Evolutionary conservation across 371 early-diverging fungal species (phyloP), one percentile per base, ranked within the genome.

Genomic region (Mortierella sp.): DNA sequence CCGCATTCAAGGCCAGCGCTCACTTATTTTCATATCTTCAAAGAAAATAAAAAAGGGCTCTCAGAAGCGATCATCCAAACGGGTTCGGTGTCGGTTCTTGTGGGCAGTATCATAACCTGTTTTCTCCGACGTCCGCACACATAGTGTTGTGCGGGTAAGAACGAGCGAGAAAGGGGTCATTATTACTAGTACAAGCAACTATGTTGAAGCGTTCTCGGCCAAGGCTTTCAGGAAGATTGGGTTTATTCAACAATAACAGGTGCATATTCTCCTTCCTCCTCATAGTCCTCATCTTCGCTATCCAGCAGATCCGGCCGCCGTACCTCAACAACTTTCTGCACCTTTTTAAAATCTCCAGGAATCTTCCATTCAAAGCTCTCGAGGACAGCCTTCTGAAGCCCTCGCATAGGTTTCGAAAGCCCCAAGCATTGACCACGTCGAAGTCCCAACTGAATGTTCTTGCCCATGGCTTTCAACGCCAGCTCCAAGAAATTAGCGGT

Each of bases 301-400:
- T 68, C 68, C 42, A 68, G 8, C 68, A 68, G 16, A 9, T 63
- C 63, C 60, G 28, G 28, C 2, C 21, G 42, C 34, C 16, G 34
- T 2, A 82, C 70, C 65, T 87, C 87, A 9, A 76, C 72, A 2
- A 83, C 54, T 45, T 72, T 75, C 13, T 78, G 76, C 0, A 73
- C 63, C 50, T 78, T 80, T 45, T 80, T 87, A 48, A 87, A 87
- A 65, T 87, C 87, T 0, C 87, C 87, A 2, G 81, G 79, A 31
- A 87, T 78, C 76, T 83, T 76, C 87, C 87, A 87, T 45, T 87
- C 87, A 76, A 87, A 87, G 24, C 72, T 77, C 34, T 87, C 83
- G 26, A 74, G 63, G 5, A 87, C 87, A 10, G 81, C 73, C 63
- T 80, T 80, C 52, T 87, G 87, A 10, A 87, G 77, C 19, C 70